Percentiles rank a stretch among this genome's conserved stretches.
These are phyloP conservation scores for Quercus phellos DNA, from an alignment of 331 rosid genomes.

Conservation along the genomic window DNA sequence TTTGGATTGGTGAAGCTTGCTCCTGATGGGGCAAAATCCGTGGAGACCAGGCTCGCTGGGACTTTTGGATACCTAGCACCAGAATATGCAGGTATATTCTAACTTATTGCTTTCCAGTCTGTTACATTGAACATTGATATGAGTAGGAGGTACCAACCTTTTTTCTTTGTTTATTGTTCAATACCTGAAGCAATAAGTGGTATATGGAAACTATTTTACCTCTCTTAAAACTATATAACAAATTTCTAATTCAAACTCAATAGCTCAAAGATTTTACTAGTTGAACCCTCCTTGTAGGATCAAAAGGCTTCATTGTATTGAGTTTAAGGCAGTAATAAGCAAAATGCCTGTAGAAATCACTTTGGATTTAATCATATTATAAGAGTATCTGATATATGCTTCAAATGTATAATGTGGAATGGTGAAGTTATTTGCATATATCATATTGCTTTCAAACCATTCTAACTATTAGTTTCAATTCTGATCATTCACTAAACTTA, in stretches of 20 bases:
- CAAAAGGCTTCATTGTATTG: background rate
- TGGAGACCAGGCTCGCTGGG: slow-evolving; percentile 87
- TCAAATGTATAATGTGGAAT: background rate
- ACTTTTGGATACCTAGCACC: slow-evolving; percentile 83
- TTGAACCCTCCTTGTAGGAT: background rate
- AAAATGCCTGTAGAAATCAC: background rate
- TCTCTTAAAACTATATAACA: background rate
- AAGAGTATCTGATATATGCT: background rate
- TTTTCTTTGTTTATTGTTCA: background rate
- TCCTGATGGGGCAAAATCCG: slow-evolving; percentile 80
- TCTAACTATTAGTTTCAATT: background rate
- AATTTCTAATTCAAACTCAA: background rate
- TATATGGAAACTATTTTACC: background rate
- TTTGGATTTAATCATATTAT: background rate
- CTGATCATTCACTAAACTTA: background rate
- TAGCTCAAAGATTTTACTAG: background rate
- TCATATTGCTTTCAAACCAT: background rate
- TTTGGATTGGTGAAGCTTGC: slow-evolving; percentile 97
- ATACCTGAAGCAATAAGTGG: background rate
- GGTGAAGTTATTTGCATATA: background rate
- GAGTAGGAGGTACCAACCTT: background rate
- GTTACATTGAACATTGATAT: background rate
- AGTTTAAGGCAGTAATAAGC: background rate
- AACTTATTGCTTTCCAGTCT: background rate
- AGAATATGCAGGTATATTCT: slow-evolving; percentile 58